Base-by-base conservation (phyloP, 768 basidiomycete species). In the Calocybe cyanea region DNA sequence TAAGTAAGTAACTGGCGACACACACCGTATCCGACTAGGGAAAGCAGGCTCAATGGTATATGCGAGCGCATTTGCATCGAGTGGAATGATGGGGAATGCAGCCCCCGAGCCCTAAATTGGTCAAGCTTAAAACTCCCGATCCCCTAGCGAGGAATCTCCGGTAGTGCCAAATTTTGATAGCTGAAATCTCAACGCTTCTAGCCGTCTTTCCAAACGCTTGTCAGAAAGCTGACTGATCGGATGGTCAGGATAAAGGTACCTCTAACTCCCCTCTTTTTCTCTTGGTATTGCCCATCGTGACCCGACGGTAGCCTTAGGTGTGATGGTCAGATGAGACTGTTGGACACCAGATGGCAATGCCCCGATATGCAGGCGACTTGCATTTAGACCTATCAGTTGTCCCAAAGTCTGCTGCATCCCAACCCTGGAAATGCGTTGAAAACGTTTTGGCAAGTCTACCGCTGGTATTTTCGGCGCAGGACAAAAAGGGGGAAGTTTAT, bases 11-110 rank as follows among this genome's bases (percentile, higher is more conserved):
- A 9, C 6, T 25, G 19, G 13, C 20, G 17, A 21, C 2, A 54
- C 52, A 28, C 41, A 68, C 68, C 67, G 40, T 62, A 57, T 46
- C 60, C 60, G 18, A 59, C 49, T n/a, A 68, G 46, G 19, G 64
- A 52, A 37, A 69, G 50, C 30, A 68, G 41, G 23, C 57, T 57
- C 18, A 68, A 43, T 7, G 49, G 52, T 39, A 51, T 18, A 35
- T 47, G 46, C 43, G 49, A 38, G 37, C 48, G 50, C 57, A 58
- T 58, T 4, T 18, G 30, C 17, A 34, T n/a, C 20, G 17, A 20
- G 17, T 36, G 31, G 19, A 36, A 19, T 24, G 38, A 18, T 9
- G 18, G 13, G 9, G 23, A 5, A 8, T 10, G 20, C n/a, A n/a
- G n/a, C n/a, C 37, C 23, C 17, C 32, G 15, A 15, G n/a, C n/a